Conservation (phyloP, 768 basidiomycete species). For the Auricularia heimuer region DNA sequence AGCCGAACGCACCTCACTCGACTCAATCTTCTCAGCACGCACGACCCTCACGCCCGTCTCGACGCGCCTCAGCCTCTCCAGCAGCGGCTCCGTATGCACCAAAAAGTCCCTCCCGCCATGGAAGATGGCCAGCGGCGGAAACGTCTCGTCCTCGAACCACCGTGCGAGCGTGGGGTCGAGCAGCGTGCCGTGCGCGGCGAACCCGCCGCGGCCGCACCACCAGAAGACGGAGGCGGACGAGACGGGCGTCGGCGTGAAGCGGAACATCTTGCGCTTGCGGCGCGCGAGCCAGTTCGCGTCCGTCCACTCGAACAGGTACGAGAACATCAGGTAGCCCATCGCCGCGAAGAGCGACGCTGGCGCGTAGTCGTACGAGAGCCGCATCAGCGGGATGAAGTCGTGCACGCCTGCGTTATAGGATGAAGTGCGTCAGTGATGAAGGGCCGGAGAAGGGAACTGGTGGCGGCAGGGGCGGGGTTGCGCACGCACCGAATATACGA, state of each 20-base stretch:
- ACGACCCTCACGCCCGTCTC: conserved; percentile 34
- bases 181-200: conserved; percentile 30
- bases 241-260: conserved; percentile 40
- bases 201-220: conserved; percentile 38
- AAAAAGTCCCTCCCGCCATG: conserved; percentile 35
- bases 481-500: conserved; percentile 26
- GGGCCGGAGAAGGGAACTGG: not conserved
- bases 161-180: conserved; percentile 15
- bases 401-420: conserved; percentile 22
- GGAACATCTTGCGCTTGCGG: conserved; percentile 39
- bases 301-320: conserved; percentile 38
- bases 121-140: conserved; percentile 34
- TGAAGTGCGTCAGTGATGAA: not conserved
- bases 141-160: conserved; percentile 34
- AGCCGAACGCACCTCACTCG: conserved; percentile 23
- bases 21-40: conserved; percentile 30
- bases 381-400: conserved; percentile 42
- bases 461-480: not conserved
- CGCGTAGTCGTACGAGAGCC: conserved; percentile 33
- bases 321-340: conserved; percentile 37
- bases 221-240: conserved; percentile 15
- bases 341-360: conserved; percentile 32
- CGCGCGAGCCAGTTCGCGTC: conserved; percentile 38
- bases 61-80: conserved; percentile 31
- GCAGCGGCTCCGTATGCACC: conserved; percentile 32